Conservation (phyloP, 2,329 filamentous ascomycete species). For the Talaromyces atroroseus region DNA sequence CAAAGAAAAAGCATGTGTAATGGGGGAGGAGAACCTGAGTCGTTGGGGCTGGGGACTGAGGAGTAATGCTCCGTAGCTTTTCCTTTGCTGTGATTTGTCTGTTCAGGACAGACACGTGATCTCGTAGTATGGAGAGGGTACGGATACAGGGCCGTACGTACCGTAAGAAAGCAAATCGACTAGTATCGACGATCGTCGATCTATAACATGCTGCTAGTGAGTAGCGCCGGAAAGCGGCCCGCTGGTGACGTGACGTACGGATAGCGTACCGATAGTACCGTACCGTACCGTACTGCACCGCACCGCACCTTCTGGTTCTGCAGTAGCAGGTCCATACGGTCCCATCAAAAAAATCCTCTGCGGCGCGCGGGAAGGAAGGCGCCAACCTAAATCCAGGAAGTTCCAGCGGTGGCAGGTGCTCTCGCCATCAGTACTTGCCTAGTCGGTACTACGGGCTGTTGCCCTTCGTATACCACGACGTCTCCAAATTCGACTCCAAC, state of each 20-base stretch:
- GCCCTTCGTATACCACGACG: background rate
- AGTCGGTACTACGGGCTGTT: too few relatives aligned
- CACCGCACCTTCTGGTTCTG: too few relatives aligned
- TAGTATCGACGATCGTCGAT: conserved; percentile 9
- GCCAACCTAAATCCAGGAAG: background rate
- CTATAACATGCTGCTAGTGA: background rate
- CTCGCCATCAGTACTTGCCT: background rate
- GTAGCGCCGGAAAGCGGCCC: conserved; percentile 5
- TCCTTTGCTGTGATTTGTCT: background rate
- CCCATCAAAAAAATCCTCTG: too few relatives aligned
- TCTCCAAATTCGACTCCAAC: background rate
- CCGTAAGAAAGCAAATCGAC: background rate
- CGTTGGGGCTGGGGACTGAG: background rate
- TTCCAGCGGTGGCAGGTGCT: background rate
- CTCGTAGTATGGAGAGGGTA: background rate
- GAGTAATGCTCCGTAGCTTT: background rate
- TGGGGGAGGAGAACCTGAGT: background rate
- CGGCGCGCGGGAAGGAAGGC: background rate
- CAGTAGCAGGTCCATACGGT: background rate
- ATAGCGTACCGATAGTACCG: background rate
- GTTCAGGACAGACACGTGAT: background rate
- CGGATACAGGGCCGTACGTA: background rate
- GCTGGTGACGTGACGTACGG: conserved; percentile 9
- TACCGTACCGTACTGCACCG: background rate
- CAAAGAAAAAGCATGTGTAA: background rate